Conservation (phyloP, 106 monocot genomes). For the Dendrobium nobile region DNA sequence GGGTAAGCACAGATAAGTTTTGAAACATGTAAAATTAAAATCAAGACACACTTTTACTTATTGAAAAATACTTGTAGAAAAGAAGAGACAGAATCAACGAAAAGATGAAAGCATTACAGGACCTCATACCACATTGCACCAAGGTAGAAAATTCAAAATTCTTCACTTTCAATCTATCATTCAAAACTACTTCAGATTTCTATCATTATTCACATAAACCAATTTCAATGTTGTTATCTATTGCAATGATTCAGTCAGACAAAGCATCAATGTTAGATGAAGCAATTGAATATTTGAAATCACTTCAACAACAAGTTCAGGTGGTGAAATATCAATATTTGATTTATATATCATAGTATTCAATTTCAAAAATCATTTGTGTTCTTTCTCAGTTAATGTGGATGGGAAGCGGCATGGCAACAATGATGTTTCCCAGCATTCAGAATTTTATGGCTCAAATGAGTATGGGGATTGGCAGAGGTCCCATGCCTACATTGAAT, state of each 20-base stretch:
- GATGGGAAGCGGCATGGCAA: slow-evolving; percentile 89
- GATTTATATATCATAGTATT: neutral
- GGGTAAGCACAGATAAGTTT: slow-evolving; percentile 17
- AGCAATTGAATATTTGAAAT: slow-evolving; percentile 72
- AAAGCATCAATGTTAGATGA: slow-evolving; percentile 89
- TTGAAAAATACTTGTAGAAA: slow-evolving; percentile 7
- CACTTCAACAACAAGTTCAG: slow-evolving; percentile 58
- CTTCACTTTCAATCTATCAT: neutral
- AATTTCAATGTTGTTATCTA: neutral
- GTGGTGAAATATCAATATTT: slow-evolving; percentile 12
- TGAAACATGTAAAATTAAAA: neutral
- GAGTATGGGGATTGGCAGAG: slow-evolving; percentile 31
- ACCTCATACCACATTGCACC: slow-evolving; percentile 12
- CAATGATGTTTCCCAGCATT: slow-evolving; percentile 63
- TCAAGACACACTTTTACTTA: neutral
- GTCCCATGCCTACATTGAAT: slow-evolving; percentile 30
- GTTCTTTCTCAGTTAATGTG: slow-evolving; percentile 61
- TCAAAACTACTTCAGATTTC: neutral
- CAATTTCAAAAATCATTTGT: neutral
- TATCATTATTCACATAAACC: neutral
- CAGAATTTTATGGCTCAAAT: slow-evolving; percentile 50
- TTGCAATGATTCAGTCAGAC: slow-evolving; percentile 30
- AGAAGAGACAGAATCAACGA: slow-evolving; percentile 13
- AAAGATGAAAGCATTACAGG: slow-evolving; percentile 13
- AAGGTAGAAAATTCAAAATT: slow-evolving; percentile 1